These are phyloP conservation scores for Cladosporium sp. DNA, from an alignment of 2,329 filamentous ascomycete genomes.

Conservation along the genomic window DNA sequence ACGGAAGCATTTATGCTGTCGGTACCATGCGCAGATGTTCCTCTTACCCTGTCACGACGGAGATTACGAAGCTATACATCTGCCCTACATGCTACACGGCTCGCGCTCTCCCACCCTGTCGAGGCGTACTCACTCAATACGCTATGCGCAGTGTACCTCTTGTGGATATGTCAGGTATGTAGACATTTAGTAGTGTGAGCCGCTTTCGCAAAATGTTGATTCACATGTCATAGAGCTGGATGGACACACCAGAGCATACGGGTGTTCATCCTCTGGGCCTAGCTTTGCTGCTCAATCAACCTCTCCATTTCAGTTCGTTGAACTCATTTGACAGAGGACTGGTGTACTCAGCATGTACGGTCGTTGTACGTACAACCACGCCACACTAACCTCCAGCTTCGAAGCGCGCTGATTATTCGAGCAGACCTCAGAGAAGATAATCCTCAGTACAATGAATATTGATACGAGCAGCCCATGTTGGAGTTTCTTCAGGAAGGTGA, in stretches of 20 bases:
- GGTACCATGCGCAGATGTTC: not conserved
- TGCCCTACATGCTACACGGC: not conserved
- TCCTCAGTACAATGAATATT: not conserved
- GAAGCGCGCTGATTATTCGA: not conserved
- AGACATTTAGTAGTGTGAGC: not conserved
- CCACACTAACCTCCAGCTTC: not conserved
- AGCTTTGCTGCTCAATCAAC: not conserved
- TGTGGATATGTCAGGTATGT: constrained; percentile 1
- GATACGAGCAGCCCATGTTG: not conserved
- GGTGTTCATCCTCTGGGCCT: not conserved
- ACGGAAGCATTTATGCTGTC: constrained; percentile 3
- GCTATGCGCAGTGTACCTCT: not conserved
- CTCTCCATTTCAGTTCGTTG: not conserved
- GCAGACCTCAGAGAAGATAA: not conserved
- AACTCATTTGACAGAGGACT: not conserved
- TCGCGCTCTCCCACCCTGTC: not conserved
- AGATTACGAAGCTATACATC: not conserved
- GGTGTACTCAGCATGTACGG: not conserved
- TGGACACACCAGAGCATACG: not conserved
- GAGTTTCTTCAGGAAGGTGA: not conserved
- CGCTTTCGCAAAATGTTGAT: too few species aligned
- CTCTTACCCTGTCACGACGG: not conserved
- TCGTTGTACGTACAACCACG: not conserved
- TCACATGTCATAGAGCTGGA: not conserved
- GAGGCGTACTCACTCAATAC: not conserved